Base-by-base conservation (phyloP, 306 rosid species). In the Prunus salicina region DNA sequence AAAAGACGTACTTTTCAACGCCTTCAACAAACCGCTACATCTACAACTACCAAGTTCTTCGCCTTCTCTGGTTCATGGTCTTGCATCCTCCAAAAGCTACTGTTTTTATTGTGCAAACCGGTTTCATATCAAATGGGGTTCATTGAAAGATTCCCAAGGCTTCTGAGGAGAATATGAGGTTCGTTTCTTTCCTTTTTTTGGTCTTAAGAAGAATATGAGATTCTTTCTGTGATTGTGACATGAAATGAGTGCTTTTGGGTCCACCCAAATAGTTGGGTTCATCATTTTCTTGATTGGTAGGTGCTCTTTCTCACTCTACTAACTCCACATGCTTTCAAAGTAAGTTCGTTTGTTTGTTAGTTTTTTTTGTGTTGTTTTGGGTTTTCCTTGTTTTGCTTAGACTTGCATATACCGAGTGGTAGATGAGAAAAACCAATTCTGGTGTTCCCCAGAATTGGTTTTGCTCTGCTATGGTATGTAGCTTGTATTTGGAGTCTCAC, bases 381-480 rank as follows among this genome's bases (percentile, higher is more conserved):
- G 12, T 53, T 71, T 20, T 50, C 58, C 51, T 41, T 14, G 64
- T 22, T 30, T 43, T n/a, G 25, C 13, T 45, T 13, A 61, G 4
- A 32, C 41, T 58, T 27, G 34, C 5, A 52, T 20, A 10, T 56
- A 5, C 18, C 14, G 46, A 32, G 24, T 56, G 64, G 63, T 20
- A n/a, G 60, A n/a, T 64, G 49, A 52, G 8, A 19, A 56, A 20
- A 19, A 11, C 22, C 65, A 55, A 55, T n/a, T 55, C 14, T n/a
- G 65, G 1, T 20, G 65, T 34, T 38, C 24, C 45, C 66, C 47
- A 47, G 24, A 65, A 34, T 24, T 65, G 58, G 69, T 71, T 60
- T 69, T 52, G 20, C 10, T 76, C 24, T 70, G 73, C 1, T 2
- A 76, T 81, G 84, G 84, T 76, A 30, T 47, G 43, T 56, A 1